Evolutionary conservation across 78 protist species (phyloP), one percentile per base, ranked within the genome.

Genomic region (Monosiga brevicollis): DNA sequence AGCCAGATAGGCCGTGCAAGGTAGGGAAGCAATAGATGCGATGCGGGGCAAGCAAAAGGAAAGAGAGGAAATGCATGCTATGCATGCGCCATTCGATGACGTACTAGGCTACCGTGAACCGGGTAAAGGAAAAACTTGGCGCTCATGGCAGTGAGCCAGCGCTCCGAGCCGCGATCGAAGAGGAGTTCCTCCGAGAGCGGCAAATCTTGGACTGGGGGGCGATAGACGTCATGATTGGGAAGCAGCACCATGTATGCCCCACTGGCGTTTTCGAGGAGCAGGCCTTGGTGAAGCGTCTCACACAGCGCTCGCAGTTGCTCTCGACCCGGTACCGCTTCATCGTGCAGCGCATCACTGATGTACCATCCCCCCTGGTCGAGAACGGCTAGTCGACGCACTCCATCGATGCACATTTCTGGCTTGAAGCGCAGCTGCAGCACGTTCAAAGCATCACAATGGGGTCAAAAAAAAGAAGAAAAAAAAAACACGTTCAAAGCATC

Each of bases 341-440:
- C n/a, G n/a, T n/a, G n/a, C n/a, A 23, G 32, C 42, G 11, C 34
- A 72, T 71, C 71, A 25, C 42, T 32, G 9, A 83, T 3, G 29
- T 9, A 77, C 90, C 85, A 82, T 24, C 87, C 86, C 34, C 78
- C 82, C 70, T 82, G 79, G 75, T 87, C 90, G 2, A 55, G 77
- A 11, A 38, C 24, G 42, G 32, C 41, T 26, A 87, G 81, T 42
- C 80, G 49, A 24, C 25, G 10, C 72, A 2, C 80, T 29, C 80
- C 78, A 36, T 0, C 78, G n/a, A n/a, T n/a, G 39, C 54, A 23
- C 38, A 2, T 20, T 29, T 1, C 36, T 1, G 79, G 36, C 41
- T 41, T 38, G 76, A 81, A 2, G 40, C 76, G 38, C 84, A 81
- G 38, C 42, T 81, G 42, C 41, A 81, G 29, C 6, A 49, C 62